phyloP scores from a whole-genome alignment of 441 rosid species.

The Erodium moschatum region DNA sequence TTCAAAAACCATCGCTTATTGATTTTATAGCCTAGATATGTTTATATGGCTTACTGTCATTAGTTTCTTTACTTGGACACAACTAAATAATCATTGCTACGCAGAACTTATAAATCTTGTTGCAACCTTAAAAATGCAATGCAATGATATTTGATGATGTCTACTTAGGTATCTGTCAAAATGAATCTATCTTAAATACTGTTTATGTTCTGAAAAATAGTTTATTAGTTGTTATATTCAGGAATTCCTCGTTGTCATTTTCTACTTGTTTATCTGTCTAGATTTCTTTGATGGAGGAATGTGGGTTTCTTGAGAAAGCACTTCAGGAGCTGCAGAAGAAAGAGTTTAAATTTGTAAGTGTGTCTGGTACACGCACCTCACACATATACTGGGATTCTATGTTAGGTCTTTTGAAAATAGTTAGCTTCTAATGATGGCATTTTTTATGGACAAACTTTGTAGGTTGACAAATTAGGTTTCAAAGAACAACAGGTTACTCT shows the following conservation, averaged over 20 bases:
- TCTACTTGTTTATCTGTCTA: conserved; percentile 21
- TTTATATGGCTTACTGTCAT: not conserved
- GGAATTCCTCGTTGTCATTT: conserved; percentile 12
- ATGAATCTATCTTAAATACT: not conserved
- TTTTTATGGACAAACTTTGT: conserved; percentile 22
- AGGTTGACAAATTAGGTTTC: conserved; percentile 80
- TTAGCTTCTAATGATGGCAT: conserved; percentile 19
- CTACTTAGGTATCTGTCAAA: not conserved
- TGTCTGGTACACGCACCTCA: not conserved
- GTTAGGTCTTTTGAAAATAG: not conserved
- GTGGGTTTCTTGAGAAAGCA: conserved; percentile 57
- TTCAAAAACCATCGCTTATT: not conserved
- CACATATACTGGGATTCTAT: conserved; percentile 3
- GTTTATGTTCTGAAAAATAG: not conserved
- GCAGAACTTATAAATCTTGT: not conserved
- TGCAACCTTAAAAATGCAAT: not conserved
- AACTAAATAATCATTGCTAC: not conserved
- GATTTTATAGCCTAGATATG: not conserved
- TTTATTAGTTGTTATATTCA: not conserved
- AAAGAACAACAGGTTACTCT: conserved; percentile 90
- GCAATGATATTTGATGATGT: not conserved
- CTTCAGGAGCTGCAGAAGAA: conserved; percentile 72
- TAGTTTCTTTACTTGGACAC: not conserved
- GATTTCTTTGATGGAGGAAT: conserved; percentile 90
- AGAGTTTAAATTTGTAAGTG: conserved; percentile 67